phyloP scores from a whole-genome alignment of 352 stramenopile species.

The Globisporangium cylindrosporum region DNA sequence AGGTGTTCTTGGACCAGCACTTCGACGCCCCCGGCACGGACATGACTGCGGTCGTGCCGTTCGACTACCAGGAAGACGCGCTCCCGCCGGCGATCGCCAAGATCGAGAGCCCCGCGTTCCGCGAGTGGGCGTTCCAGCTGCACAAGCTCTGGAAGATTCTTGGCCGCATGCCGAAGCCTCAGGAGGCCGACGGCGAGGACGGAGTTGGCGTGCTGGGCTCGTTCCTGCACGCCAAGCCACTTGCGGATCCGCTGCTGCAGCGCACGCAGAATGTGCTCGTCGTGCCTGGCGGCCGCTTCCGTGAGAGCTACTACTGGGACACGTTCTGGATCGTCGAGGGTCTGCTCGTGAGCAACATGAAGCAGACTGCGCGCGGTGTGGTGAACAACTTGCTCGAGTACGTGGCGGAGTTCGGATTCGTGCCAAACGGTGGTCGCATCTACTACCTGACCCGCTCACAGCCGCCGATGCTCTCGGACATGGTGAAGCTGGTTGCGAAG shows the following conservation, averaged over 20 bases:
- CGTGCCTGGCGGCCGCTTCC: conserved; percentile 88
- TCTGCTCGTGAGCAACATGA: conserved; percentile 81
- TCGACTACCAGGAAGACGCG: conserved; percentile 39
- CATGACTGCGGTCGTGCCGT: conserved; percentile 30
- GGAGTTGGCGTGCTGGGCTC: conserved; percentile 44
- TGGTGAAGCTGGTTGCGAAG: conserved; percentile 64
- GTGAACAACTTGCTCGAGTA: conserved; percentile 87
- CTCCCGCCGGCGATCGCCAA: conserved; percentile 26
- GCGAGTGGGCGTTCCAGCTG: conserved; percentile 46
- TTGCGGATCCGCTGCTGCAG: conserved; percentile 31
- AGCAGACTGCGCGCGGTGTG: conserved; percentile 63
- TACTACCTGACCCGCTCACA: conserved; percentile 91
- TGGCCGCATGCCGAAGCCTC: conserved; percentile 42
- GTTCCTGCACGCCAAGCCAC: conserved; percentile 37
- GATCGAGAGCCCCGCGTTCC: conserved; percentile 23
- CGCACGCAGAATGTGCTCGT: conserved; percentile 68
- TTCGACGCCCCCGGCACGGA: conserved; percentile 64
- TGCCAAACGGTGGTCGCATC: conserved; percentile 87
- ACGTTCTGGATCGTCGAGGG: conserved; percentile 91
- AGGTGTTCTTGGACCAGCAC: conserved; percentile 51
- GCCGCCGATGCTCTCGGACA: conserved; percentile 86
- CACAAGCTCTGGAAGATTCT: conserved; percentile 76
- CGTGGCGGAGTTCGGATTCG: conserved; percentile 80
- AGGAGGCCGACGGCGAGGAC: background rate
- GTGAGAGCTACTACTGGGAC: conserved; percentile 93